phyloP scores from a whole-genome alignment of 805 yeast species.

The Candida chauliodis region DNA sequence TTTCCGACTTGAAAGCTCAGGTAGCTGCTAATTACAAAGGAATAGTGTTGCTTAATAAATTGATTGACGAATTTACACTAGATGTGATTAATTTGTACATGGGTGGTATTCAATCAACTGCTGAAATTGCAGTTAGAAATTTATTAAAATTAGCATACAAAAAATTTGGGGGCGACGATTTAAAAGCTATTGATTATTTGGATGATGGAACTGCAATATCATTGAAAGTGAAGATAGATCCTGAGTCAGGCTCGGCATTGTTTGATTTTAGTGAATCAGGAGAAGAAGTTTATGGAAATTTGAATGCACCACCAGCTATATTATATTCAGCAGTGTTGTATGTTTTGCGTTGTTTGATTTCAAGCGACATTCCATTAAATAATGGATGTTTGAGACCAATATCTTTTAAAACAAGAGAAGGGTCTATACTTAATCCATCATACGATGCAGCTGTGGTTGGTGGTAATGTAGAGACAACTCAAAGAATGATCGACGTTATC shows the following conservation, averaged over 20 bases:
- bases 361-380: conserved; percentile 85
- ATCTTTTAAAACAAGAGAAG: conserved; percentile 43
- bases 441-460: conserved; percentile 86
- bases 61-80: conserved; percentile 62
- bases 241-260: conserved; percentile 53
- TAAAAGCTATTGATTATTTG: conserved; percentile 62
- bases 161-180: conserved; percentile 38
- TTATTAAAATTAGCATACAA: conserved; percentile 26
- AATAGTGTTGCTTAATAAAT: conserved; percentile 54
- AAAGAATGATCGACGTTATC: conserved; percentile 85
- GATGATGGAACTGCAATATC: conserved; percentile 77
- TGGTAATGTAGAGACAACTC: conserved; percentile 93
- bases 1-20: conserved; percentile 54
- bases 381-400: conserved; percentile 90
- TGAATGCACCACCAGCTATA: conserved; percentile 91
- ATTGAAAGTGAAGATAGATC: conserved; percentile 47
- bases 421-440: conserved; percentile 60
- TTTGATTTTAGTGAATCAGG: conserved; percentile 89
- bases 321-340: conserved; percentile 86
- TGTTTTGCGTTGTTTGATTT: conserved; percentile 79
- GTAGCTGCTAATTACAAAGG: conserved; percentile 89
- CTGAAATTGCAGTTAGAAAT: conserved; percentile 31
- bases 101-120: conserved; percentile 34
- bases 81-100: conserved; percentile 32
- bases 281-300: conserved; percentile 81